These are phyloP conservation scores for Thelephora ganbajun DNA, from an alignment of 768 basidiomycete species.

Conservation along the genomic window DNA sequence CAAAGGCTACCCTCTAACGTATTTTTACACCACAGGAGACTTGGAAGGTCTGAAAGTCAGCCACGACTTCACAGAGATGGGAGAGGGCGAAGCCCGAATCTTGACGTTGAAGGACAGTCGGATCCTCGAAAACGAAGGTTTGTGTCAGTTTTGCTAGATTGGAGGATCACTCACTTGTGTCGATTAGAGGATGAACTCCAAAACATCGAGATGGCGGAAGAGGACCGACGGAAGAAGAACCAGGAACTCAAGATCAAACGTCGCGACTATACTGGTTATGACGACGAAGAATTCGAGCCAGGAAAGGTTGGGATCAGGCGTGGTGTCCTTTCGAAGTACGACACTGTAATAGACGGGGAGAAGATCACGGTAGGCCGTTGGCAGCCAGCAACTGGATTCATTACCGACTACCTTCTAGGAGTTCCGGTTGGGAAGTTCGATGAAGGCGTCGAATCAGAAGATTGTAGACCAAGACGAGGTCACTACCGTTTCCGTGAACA, in stretches of 20 bases:
- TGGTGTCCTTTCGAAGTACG: constrained; percentile 82
- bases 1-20: constrained; percentile 1
- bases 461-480: constrained; percentile 32
- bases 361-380: constrained; percentile 40
- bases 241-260: constrained; percentile 79
- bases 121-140: constrained; percentile 91
- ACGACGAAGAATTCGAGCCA: constrained; percentile 84
- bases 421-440: constrained; percentile 70
- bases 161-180: neutral
- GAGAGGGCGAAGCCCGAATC: constrained; percentile 89
- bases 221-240: constrained; percentile 65
- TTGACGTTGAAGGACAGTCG: constrained; percentile 94
- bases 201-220: constrained; percentile 90
- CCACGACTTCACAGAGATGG: constrained; percentile 87
- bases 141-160: constrained; percentile 6
- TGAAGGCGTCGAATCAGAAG: constrained; percentile 23
- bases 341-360: constrained; percentile 72
- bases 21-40: constrained; percentile 54
- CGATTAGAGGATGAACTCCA: constrained; percentile 88
- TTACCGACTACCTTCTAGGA: constrained; percentile 33
- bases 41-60: constrained; percentile 89
- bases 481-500: constrained; percentile 52
- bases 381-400: neutral
- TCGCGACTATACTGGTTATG: constrained; percentile 86
- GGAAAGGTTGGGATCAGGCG: constrained; percentile 70